A percentile compares a stretch with the other conserved stretches of the same genome.
These are phyloP conservation scores for Dryadomyces quercus-mongolicae DNA, from an alignment of 2,329 filamentous ascomycete genomes.

Conservation along the genomic window DNA sequence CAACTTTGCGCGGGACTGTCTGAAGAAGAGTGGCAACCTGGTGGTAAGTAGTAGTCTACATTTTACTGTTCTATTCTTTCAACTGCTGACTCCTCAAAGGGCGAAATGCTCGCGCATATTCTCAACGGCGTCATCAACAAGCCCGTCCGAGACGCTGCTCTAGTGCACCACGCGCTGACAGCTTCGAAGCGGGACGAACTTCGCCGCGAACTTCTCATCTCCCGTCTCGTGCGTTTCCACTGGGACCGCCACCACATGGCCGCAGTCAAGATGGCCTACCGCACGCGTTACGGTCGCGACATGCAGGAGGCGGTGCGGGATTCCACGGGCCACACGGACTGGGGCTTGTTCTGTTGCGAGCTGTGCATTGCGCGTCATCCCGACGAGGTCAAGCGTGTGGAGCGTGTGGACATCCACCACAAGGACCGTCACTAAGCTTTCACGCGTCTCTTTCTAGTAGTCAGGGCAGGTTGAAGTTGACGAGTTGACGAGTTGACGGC, in stretches of 20 bases:
- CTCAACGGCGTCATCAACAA: conserved; percentile 95
- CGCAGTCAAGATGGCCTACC: conserved; percentile 68
- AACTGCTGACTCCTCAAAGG: conserved; percentile 36
- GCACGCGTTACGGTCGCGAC: conserved; percentile 60
- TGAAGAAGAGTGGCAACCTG: conserved; percentile 81
- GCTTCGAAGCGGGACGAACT: conserved; percentile 58
- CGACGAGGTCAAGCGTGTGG: conserved; percentile 43
- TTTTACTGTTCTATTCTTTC: conserved; percentile 2
- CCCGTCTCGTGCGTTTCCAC: conserved; percentile 75
- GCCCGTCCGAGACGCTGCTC: conserved; percentile 80
- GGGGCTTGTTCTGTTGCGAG: conserved; percentile 63
- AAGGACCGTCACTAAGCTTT: not conserved
- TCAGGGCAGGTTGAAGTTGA: no score
- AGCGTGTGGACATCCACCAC: conserved; percentile 22
- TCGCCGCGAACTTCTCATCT: conserved; percentile 78
- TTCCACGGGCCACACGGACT: conserved; percentile 58
- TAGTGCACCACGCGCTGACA: conserved; percentile 81
- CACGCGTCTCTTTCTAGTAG: no score
- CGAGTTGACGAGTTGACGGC: no score
- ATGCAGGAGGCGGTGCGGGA: conserved; percentile 70
- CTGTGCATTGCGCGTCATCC: conserved; percentile 52
- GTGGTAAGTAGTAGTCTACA: conserved; percentile 52
- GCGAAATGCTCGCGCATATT: conserved; percentile 87
- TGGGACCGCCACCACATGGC: conserved; percentile 82
- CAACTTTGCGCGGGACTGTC: conserved; percentile 80